Conservation (phyloP, 441 rosid genomes). For the Dalechampia spathulata region DNA sequence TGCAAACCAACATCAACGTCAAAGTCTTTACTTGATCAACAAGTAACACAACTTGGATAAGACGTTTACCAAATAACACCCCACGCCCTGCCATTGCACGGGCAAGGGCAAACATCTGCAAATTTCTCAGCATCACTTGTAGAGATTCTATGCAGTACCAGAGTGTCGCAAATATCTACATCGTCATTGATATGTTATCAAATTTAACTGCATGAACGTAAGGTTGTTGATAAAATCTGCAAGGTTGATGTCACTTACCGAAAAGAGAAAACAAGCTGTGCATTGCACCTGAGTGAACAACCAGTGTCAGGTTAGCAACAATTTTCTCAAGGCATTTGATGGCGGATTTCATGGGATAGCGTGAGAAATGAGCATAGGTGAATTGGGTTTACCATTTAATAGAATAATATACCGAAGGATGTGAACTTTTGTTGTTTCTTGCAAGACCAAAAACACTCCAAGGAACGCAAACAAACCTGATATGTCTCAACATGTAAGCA, state of each 20-base stretch:
- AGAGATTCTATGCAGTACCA: constrained; percentile 74
- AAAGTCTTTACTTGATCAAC: too few relatives aligned
- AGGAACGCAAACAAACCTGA: constrained; percentile 79
- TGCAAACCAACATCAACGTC: too few relatives aligned
- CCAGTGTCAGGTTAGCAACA: too few relatives aligned
- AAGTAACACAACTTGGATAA: too few relatives aligned
- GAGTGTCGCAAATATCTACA: constrained; percentile 80
- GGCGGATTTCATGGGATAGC: too few relatives aligned
- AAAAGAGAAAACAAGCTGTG: constrained; percentile 91
- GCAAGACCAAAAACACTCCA: constrained; percentile 71
- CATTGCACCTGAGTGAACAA: too few relatives aligned
- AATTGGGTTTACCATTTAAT: too few relatives aligned
- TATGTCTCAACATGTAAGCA: constrained; percentile 8
- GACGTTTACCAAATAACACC: constrained; percentile 75
- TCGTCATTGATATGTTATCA: background rate
- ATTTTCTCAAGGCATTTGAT: too few relatives aligned
- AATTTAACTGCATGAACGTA: background rate
- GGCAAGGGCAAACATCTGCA: constrained; percentile 90
- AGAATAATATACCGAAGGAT: constrained; percentile 82
- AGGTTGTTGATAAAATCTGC: background rate
- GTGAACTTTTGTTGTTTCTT: constrained; percentile 59
- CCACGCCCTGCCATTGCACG: constrained; percentile 88
- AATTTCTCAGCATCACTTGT: constrained; percentile 96
- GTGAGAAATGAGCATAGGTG: too few relatives aligned
- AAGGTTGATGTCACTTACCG: constrained; percentile 33